Percentiles rank a stretch among this genome's conserved stretches.
Conservation (phyloP, 805 yeast genomes). For the Deakozyma indianensis region DNA sequence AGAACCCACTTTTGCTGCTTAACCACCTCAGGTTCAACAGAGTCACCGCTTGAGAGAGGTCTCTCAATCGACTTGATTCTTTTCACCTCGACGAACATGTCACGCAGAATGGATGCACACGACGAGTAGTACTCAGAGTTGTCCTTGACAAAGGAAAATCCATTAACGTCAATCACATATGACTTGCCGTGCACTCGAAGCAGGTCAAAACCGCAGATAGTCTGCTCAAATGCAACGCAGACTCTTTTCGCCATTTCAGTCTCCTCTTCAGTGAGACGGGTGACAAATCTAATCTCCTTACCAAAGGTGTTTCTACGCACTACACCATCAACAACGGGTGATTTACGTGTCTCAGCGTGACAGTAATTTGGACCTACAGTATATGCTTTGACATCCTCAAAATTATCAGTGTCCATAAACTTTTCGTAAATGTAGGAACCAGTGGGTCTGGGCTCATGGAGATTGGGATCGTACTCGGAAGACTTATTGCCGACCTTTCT, state of each 20-base stretch:
- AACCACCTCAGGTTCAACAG: conserved; percentile 26
- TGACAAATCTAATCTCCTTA: conserved; percentile 83
- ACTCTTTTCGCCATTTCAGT: conserved; percentile 68
- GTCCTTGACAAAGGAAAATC: conserved; percentile 94
- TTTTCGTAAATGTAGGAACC: conserved; percentile 89
- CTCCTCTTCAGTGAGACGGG: conserved; percentile 65
- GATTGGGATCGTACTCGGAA: conserved; percentile 82
- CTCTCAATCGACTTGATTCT: conserved; percentile 14
- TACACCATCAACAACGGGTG: conserved; percentile 98
- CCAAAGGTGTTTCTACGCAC: conserved; percentile 96
- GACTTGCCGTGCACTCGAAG: conserved; percentile 78
- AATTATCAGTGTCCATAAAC: conserved; percentile 95
- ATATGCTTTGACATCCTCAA: conserved; percentile 96
- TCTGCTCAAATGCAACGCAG: conserved; percentile 66
- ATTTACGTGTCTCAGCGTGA: conserved; percentile 96
- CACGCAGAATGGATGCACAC: conserved; percentile 63
- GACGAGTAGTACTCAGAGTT: conserved; percentile 73
- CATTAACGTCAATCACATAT: conserved; percentile 94
- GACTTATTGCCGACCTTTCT: conserved; percentile 95
- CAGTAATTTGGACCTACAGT: conserved; percentile 86
- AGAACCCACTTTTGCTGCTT: conserved; percentile 89
- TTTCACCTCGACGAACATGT: conserved; percentile 55
- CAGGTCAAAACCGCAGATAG: conserved; percentile 93
- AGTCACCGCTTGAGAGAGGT: conserved; percentile 9
- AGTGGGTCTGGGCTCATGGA: conserved; percentile 61